Base-by-base conservation (phyloP, 2,329 filamentous ascomycete genomes). In the Cercospora beticola region DNA sequence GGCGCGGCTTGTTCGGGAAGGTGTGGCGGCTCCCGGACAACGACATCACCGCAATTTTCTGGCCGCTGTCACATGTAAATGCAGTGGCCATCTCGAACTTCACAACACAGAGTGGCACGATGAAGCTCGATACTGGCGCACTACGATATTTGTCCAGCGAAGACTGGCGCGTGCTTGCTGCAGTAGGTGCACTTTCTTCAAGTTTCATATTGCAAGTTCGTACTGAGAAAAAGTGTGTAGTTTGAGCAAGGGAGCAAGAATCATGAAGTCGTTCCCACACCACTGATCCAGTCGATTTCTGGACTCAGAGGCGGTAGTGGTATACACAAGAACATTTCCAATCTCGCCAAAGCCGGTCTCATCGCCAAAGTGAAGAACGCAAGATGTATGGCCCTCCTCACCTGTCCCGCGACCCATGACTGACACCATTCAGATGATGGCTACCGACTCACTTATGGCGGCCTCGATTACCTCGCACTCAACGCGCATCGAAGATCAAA, bases 111-210 rank as follows among this genome's bases (percentile, higher is more conserved):
- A 58, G 7, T 12, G 28, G 10, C 64, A 54, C 49, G 72, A 99
- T 99, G 95, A 97, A 95, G 85, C 89, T 99, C 80, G 93, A 99
- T 80, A 94, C 94, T 61, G 93, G 93, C 80, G 90, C 92, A 61
- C 90, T 99, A 83, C 93, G 96, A 79, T 94, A 99, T 82, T 88
- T 99, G 80, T 90, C 92, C 62, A 83, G 88, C 16, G 95, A 98
- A 82, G 95, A 99, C 85, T 99, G 96, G 93, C 89, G 92, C 75
- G 94, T 97, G 71, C 90, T 99, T 70, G 90, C 92, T 78, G 95
- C 93, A 76, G 94, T 97, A 89, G 71, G 88, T 81, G 68, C 72
- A 65, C 33, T 68, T 62, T 30, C 62, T 43, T 40, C 28, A 36
- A 16, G 6, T 36, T 21, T 54, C 43, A 26, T 14, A 5, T 7